phyloP scores from a whole-genome alignment of 768 basidiomycete genomes.

The Pleurotus citrinopileatus region DNA sequence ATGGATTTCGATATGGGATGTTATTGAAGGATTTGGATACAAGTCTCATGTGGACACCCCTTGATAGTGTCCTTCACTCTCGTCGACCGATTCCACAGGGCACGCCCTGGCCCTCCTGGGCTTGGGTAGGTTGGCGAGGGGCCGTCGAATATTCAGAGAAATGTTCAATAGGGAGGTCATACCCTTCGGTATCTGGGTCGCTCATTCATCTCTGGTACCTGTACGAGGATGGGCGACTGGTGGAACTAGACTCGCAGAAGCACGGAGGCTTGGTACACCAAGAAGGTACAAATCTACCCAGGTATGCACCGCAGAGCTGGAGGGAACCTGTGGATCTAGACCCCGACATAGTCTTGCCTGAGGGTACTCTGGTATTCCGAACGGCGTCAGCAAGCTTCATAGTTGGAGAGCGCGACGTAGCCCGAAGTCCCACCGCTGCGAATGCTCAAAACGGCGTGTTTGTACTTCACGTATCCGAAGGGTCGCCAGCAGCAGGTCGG shows the following conservation, averaged over 20 bases:
- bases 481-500: neutral
- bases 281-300: neutral
- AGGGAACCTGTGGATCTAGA: neutral
- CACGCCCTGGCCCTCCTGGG: neutral
- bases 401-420: neutral
- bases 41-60: neutral
- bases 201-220: neutral
- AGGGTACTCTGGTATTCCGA: neutral
- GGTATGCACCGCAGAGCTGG: neutral
- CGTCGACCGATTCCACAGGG: neutral
- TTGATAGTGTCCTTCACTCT: neutral
- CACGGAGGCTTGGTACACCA: neutral
- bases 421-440: neutral
- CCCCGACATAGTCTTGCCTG: neutral
- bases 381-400: neutral
- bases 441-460: neutral
- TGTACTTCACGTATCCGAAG: neutral
- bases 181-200: neutral
- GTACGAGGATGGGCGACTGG: neutral
- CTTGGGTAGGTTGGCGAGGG: neutral
- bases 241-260: neutral
- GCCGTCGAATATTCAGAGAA: neutral
- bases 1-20: neutral
- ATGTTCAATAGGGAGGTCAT: neutral
- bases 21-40: neutral